Evolutionary conservation across 176 grass and related monocot genomes (phyloP).

Genomic region (Aegilops umbellulata): DNA sequence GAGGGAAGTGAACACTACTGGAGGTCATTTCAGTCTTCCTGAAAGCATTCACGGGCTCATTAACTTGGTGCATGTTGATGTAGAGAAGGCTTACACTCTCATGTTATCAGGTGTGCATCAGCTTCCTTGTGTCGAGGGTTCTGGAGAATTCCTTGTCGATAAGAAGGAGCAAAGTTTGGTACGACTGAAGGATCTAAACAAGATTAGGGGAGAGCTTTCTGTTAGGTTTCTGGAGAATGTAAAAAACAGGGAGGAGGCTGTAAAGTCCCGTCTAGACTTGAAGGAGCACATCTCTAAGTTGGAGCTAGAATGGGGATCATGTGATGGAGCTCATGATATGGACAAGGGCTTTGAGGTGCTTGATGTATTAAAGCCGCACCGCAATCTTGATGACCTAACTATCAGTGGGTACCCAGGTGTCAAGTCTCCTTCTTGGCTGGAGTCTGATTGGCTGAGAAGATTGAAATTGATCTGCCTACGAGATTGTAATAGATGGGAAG

Average conservation of each 20-base stretch:
- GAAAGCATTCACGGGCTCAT: slow-evolving; percentile 5
- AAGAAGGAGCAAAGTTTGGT: slow-evolving; percentile 10
- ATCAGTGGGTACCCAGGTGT: slow-evolving; percentile 35
- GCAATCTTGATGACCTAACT: slow-evolving; percentile 24
- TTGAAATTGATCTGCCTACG: slow-evolving; percentile 5
- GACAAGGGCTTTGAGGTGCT: slow-evolving; percentile 15
- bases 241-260: background rate
- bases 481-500: slow-evolving; percentile 13
- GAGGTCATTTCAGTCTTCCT: slow-evolving; percentile 13
- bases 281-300: slow-evolving; percentile 26
- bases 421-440: slow-evolving; percentile 30
- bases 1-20: background rate
- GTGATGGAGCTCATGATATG: background rate
- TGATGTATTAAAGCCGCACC: slow-evolving; percentile 37
- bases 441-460: slow-evolving; percentile 17
- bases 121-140: slow-evolving; percentile 1
- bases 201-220: slow-evolving; percentile 1
- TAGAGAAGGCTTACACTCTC: slow-evolving; percentile 24
- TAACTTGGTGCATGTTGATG: slow-evolving; percentile 23
- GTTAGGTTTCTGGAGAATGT: slow-evolving; percentile 24
- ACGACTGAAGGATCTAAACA: slow-evolving; percentile 13
- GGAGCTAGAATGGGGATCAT: slow-evolving; percentile 10
- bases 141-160: slow-evolving; percentile 27
- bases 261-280: background rate
- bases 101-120: background rate